These are phyloP conservation scores for Zelopaecilomyces penicillatus DNA, from an alignment of 2,329 filamentous ascomycete species.

Conservation along the genomic window DNA sequence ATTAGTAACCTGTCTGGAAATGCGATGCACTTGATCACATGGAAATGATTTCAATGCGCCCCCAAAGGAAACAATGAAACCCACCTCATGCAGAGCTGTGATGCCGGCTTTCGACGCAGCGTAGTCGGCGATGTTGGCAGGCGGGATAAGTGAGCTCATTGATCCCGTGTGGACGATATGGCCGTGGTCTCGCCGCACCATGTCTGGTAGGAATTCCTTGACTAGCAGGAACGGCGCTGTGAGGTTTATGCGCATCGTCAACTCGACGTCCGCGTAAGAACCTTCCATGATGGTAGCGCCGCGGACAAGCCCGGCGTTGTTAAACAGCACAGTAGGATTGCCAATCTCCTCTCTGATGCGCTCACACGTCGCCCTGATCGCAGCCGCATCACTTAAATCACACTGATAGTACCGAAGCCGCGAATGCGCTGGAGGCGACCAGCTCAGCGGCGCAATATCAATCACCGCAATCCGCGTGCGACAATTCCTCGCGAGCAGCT, in stretches of 20 bases:
- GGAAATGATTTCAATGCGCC: neutral
- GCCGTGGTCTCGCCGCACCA: conserved; percentile 51
- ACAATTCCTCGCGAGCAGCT: conserved; percentile 17
- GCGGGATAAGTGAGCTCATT: conserved; percentile 44
- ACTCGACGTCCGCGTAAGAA: conserved; percentile 19
- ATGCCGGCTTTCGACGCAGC: conserved; percentile 41
- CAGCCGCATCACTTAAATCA: conserved; percentile 25
- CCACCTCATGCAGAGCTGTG: conserved; percentile 19
- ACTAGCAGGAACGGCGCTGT: conserved; percentile 50
- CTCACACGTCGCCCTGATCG: conserved; percentile 20
- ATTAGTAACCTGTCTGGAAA: neutral
- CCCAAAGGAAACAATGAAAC: neutral
- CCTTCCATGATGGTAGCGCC: conserved; percentile 21
- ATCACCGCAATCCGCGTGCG: conserved; percentile 23
- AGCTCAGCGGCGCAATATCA: conserved; percentile 24
- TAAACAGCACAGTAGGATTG: conserved; percentile 28
- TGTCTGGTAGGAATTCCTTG: conserved; percentile 51
- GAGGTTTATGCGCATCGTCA: conserved; percentile 37
- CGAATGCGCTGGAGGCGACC: conserved; percentile 14
- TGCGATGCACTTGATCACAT: too few relatives aligned
- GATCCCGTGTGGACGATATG: conserved; percentile 56
- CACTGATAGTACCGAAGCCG: conserved; percentile 24
- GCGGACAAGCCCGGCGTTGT: conserved; percentile 25
- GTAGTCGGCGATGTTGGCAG: conserved; percentile 52
- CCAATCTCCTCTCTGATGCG: conserved; percentile 25